Evolutionary conservation across 495 filamentous ascomycete species (phyloP), one percentile per base, ranked within the genome.

Genomic region (Penicillium egyptiacum): DNA sequence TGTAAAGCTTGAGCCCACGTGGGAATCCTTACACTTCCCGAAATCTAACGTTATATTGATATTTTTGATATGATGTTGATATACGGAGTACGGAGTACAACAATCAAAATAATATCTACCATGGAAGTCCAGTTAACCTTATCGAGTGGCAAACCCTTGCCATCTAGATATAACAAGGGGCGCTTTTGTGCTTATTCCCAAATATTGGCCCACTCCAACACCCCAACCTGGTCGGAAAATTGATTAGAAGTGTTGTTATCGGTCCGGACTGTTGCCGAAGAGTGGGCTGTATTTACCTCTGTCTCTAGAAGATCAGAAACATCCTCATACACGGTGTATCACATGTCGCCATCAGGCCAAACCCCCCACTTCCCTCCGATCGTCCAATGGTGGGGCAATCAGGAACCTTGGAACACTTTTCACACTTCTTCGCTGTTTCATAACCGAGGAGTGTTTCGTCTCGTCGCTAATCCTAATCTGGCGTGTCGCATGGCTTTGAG

Each of bases 1-100:
- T 52, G 53, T 12, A 50, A 62, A 54, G 50, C 47, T 60, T 47
- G 39, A 60, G 50, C 42, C 64, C 61, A 67, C 58, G 61, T 62
- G 64, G 64, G 35, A 60, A 63, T 37, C 3, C 26, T 19, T 47
- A 46, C 47, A 50, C 10, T 50, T 8, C 48, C 46, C 54, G 25
- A 52, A 12, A 30, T 30, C 16, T 1, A 41, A 50, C 6, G 30
- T 30, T 19, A 39, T 37, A 26, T 39, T 16, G 22, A n/a, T 9
- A 23, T 23, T 22, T 11, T 17, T 41, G 17, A 41, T 41, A 19
- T 20, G 35, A 33, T 28, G 26, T 35, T 33, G 8, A 33, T 50
- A 17, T 39, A n/a, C n/a, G n/a, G n/a, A n/a, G n/a, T n/a, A n/a
- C n/a, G n/a, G n/a, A n/a, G n/a, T n/a, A n/a, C n/a, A n/a, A n/a